Evolutionary conservation across 257 asterid species (phyloP), one percentile per base, ranked within the genome.

Genomic region (Handroanthus guayacan): DNA sequence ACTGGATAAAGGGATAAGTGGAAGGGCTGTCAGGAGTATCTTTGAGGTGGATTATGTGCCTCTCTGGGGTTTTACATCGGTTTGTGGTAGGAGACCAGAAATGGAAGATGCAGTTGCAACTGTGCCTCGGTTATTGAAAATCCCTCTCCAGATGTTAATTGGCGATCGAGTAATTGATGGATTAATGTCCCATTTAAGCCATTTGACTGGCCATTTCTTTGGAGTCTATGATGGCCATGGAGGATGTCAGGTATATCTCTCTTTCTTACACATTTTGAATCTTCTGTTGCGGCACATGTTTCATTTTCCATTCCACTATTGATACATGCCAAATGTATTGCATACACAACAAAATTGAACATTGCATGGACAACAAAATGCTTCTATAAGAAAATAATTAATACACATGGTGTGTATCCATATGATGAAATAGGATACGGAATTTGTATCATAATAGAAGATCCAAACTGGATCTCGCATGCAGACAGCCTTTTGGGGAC

Each of bases 181-280:
- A 34, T 77, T 69, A 48, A 74, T 69, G 1, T 71, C 90, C 47
- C 76, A 75, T 34, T 84, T 95, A 43, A 89, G 93, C 64, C 98
- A 95, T 80, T 65, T 92, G 81, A 87, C 93, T 0, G 88, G 92
- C 31, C 99, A 95, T 86, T 95, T 95, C 86, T 95, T 89, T 74
- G 99, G 97, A 39, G 99, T 95, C 31, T 95, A 95, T 71, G 99
- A 95, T 80, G 99, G 99, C 69, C 99, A 95, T 82, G 99, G 98
- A 62, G 99, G 99, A 70, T 89, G 87, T 74, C 98, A 95, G 96
- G 99, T 94, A 67, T 14, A 20, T 74, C 20, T 69, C 20, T 55
- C 51, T 62, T 14, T 71, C 79, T 9, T 45, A 13, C 67, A 14
- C 37, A 4, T 62, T 25, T 25, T 25, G 31, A 25, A 25, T 25